These are phyloP conservation scores for Rhynchospora tenuis DNA, from an alignment of 176 grass and related monocot species.

Conservation along the genomic window DNA sequence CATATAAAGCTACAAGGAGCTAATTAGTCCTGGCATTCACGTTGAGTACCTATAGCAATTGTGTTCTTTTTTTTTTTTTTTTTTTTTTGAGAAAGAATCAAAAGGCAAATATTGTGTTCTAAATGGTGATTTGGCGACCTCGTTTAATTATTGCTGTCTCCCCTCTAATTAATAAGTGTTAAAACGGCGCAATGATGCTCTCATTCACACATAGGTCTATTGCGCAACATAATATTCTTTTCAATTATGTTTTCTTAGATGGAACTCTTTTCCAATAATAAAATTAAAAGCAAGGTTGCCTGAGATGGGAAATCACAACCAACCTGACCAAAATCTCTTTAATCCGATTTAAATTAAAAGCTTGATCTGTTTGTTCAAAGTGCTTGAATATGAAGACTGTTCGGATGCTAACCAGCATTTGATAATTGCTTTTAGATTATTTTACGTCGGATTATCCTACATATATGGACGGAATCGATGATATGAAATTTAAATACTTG, in stretches of 20 bases:
- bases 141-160: constrained; percentile 7
- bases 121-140: constrained; percentile 9
- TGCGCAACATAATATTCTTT: neutral
- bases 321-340: neutral
- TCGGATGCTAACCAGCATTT: neutral
- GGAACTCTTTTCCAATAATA: neutral
- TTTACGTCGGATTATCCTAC: no score
- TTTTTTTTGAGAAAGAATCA: no score
- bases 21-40: neutral
- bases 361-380: neutral
- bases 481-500: no score
- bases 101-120: neutral
- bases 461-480: no score
- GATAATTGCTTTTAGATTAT: no score
- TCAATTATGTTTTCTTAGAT: neutral
- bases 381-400: neutral
- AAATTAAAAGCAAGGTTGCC: neutral
- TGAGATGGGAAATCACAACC: neutral
- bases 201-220: neutral
- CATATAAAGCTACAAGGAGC: neutral
- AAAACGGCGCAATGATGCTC: constrained; percentile 18
- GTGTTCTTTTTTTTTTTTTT: no score
- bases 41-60: neutral
- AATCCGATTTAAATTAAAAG: neutral
- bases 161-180: neutral